Evolutionary conservation across 352 stramenopile species (phyloP).

Genomic region (Phytophthora ramorum): DNA sequence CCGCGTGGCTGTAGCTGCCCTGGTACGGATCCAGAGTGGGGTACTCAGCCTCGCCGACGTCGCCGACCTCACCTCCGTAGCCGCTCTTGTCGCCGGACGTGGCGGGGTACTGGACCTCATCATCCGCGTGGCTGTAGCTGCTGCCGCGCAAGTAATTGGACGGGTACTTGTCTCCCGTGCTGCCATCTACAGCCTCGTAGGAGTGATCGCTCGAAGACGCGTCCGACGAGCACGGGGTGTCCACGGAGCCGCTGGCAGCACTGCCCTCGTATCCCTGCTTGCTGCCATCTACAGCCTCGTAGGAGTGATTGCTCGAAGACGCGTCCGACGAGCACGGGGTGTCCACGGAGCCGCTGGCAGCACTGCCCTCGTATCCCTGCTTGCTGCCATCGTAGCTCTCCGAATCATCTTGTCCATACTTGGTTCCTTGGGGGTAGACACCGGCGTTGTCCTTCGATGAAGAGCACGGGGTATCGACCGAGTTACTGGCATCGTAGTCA

Average conservation of each 20-base stretch:
- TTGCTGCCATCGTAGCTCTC: not conserved
- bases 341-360: constrained; percentile 6
- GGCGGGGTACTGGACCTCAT: constrained; percentile 1
- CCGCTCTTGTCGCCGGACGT: not conserved
- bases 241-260: constrained; percentile 3
- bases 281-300: too few species aligned
- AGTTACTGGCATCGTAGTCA: not conserved
- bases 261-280: constrained; percentile 8
- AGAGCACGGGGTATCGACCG: not conserved
- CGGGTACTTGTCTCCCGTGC: constrained; percentile 18
- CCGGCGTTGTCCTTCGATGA: not conserved
- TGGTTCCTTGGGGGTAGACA: constrained; percentile 2
- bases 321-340: constrained; percentile 19
- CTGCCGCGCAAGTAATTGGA: constrained; percentile 29
- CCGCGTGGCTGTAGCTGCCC: constrained; percentile 11
- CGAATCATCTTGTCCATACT: not conserved
- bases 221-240: constrained; percentile 18
- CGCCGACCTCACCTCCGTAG: not conserved
- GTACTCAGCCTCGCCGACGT: constrained; percentile 6
- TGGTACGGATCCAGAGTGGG: constrained; percentile 12
- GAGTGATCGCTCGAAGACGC: constrained; percentile 8
- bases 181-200: constrained; percentile 1
- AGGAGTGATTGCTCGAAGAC: too few species aligned
- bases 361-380: constrained; percentile 7
- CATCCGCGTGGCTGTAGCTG: constrained; percentile 9